Evolutionary conservation across 176 grass and related monocot species (phyloP).

Genomic region (Saccharum spontaneum): DNA sequence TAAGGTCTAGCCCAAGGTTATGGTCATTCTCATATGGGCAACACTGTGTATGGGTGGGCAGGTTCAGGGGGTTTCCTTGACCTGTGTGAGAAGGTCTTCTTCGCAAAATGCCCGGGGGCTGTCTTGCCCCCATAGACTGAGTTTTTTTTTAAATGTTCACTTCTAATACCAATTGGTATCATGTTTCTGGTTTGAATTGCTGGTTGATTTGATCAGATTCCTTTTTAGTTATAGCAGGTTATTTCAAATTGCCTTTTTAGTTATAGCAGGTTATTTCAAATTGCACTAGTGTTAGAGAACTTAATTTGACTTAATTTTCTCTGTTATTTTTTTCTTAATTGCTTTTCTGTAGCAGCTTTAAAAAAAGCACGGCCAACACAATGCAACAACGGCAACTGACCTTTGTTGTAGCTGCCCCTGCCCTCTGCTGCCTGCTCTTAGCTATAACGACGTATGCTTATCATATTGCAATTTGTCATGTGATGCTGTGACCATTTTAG

Average conservation of each 20-base stretch:
- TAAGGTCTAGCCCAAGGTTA: background rate
- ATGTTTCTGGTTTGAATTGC: background rate
- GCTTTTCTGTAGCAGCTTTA: background rate
- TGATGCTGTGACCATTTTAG: slow-evolving; percentile 2
- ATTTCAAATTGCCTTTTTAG: background rate
- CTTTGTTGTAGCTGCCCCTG: background rate
- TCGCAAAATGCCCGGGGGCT: background rate
- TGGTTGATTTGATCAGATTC: background rate
- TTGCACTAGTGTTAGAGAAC: background rate
- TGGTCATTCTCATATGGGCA: background rate
- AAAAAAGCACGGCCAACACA: background rate
- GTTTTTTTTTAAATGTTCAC: background rate
- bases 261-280: background rate
- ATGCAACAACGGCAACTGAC: background rate
- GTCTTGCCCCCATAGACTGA: background rate
- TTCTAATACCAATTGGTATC: background rate
- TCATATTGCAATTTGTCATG: background rate
- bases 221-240: background rate
- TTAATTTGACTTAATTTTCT: background rate
- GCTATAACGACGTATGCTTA: background rate
- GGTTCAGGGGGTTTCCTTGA: background rate
- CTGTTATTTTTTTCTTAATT: background rate
- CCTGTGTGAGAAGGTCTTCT: background rate
- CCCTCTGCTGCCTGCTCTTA: background rate
- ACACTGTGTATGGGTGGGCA: background rate